Evolutionary conservation across 2,329 filamentous ascomycete species (phyloP), one percentile per base, ranked within the genome.

Genomic region (Phyllosticta paracitricarpa): DNA sequence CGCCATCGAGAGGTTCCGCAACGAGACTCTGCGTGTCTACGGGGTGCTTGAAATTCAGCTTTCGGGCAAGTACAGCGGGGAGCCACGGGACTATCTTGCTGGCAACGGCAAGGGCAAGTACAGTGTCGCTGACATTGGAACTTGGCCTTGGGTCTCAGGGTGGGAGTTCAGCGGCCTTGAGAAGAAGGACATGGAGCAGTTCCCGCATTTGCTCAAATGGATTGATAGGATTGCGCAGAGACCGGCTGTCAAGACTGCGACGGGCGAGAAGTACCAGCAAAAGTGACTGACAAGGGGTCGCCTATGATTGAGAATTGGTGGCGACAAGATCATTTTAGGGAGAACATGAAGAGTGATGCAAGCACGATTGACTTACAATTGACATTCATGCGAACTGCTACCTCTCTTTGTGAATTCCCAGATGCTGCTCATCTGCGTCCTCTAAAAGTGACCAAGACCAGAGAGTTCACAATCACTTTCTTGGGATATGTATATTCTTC

Each of bases 41-140:
- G 79, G 78, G 57, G 81, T 83, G n/a, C 73, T 82, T n/a, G 80
- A 82, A 63, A 79, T 82, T 61, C 79, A 76, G 9, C 71, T 82
- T 1, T 77, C 74, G 0, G 81, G 81, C 14, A 81, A 80, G 65
- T 82, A 79, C 67, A 77, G 75, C 1, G 78, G 76, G 14, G 70
- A 77, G 62, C 73, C 76, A 12, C 70, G 77, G 12, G 79, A 83
- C 7, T 83, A 82, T 63, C 71, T 83, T 2, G 80, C 79, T 22
- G 81, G 81, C 0, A 76, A 77, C 9, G 79, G 79, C 1, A 78
- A 78, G 64, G 81, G 81, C n/a, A 82, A 79, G 66, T 84, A 82
- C 68, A 76, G 73, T 19, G 72, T 82, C 24, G 79, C 81, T 9
- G 80, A 82, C 65, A 81, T 82, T 60, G 78, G 78, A 63, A 76